phyloP scores from a whole-genome alignment of 1,284 basidiomycete genomes.

The Leccinum huronense region DNA sequence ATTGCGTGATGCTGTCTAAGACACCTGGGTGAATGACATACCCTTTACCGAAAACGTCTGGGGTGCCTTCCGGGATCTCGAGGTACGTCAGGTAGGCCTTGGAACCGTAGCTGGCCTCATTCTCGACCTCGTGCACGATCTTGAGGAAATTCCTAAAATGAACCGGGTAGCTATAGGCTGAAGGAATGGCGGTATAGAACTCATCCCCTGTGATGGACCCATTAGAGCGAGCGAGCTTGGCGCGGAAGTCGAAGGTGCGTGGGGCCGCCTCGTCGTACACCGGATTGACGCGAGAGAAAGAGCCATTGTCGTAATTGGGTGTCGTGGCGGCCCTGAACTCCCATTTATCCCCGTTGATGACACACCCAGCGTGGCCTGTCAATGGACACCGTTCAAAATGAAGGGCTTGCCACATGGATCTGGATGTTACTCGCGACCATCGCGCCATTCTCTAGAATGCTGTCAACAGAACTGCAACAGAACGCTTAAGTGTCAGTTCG shows the following conservation, averaged over 20 bases:
- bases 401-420: conserved; percentile 28
- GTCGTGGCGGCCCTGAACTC: conserved; percentile 31
- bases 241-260: conserved; percentile 26
- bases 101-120: conserved; percentile 26
- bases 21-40: conserved; percentile 33
- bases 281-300: conserved; percentile 28
- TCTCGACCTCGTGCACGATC: conserved; percentile 28
- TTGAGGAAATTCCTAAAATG: conserved; percentile 32
- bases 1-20: conserved; percentile 34
- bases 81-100: conserved; percentile 31
- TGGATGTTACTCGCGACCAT: conserved; percentile 28
- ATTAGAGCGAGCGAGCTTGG: conserved; percentile 22
- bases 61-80: conserved; percentile 23
- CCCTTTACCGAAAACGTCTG: conserved; percentile 31
- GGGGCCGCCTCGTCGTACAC: conserved; percentile 24
- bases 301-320: conserved; percentile 23
- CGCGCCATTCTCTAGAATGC: conserved; percentile 34
- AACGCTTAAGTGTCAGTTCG: not conserved
- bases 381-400: conserved; percentile 20
- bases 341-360: conserved; percentile 29
- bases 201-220: conserved; percentile 27
- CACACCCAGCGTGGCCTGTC: conserved; percentile 27
- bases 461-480: conserved; percentile 26
- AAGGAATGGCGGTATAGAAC: conserved; percentile 27
- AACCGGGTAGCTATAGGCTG: conserved; percentile 26